A percentile compares a stretch with the other conserved stretches of the same genome.
These are phyloP conservation scores for Pseudocercospora pini-densiflorae DNA, from an alignment of 2,329 filamentous ascomycete species.

Conservation along the genomic window DNA sequence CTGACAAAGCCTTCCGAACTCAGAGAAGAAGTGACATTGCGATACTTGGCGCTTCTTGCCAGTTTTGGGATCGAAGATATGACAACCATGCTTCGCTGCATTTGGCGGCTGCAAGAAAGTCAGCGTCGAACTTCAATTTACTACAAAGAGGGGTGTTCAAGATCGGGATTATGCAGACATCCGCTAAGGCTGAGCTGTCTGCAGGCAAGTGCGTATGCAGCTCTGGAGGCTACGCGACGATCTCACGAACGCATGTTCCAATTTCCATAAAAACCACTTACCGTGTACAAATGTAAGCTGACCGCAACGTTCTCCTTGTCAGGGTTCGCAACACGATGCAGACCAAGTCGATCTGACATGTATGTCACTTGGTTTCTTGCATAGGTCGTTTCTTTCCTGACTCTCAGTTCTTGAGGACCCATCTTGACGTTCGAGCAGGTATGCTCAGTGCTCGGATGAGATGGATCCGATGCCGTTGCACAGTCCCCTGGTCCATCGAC, in stretches of 20 bases:
- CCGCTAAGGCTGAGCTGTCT: not conserved
- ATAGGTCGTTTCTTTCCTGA: slow-evolving; percentile 61
- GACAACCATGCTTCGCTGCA: slow-evolving; percentile 79
- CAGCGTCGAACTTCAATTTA: slow-evolving; percentile 3
- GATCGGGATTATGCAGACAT: not conserved
- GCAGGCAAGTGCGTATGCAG: not conserved
- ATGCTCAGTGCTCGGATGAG: slow-evolving; percentile 34
- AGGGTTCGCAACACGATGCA: slow-evolving; percentile 81
- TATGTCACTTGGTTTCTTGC: slow-evolving; percentile 78
- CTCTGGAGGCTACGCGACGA: not conserved
- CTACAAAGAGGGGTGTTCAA: not conserved
- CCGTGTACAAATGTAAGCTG: slow-evolving; percentile 69
- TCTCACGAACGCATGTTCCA: not conserved
- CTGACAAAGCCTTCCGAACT: slow-evolving; percentile 42
- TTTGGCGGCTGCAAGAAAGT: slow-evolving; percentile 80
- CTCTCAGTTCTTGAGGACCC: slow-evolving; percentile 43
- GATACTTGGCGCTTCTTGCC: slow-evolving; percentile 73
- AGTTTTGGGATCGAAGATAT: slow-evolving; percentile 78
- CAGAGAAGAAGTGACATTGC: slow-evolving; percentile 75
- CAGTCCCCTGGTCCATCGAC: slow-evolving; percentile 40
- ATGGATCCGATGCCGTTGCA: slow-evolving; percentile 33
- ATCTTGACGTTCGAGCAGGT: slow-evolving; percentile 39
- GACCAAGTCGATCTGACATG: slow-evolving; percentile 85
- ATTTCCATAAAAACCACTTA: slow-evolving; percentile 44
- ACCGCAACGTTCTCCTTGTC: slow-evolving; percentile 72